A percentile compares a stretch with the other conserved stretches of the same genome.
Conservation (phyloP, 192 early-diverging fungal species). For the Coemansia sp. region DNA sequence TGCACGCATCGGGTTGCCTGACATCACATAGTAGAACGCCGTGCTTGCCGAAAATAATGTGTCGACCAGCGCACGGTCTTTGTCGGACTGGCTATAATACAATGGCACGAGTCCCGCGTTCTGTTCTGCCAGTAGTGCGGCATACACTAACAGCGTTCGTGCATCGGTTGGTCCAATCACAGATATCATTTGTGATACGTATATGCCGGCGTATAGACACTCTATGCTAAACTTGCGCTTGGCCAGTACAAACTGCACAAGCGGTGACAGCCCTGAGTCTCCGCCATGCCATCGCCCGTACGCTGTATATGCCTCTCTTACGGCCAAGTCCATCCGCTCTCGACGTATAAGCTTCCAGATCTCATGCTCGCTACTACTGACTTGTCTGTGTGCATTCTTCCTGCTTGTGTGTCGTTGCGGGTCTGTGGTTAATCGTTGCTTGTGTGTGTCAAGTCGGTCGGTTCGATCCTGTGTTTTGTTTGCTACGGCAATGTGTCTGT, state of each 20-base stretch:
- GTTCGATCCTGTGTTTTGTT: not conserved
- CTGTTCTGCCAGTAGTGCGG: conserved; percentile 23
- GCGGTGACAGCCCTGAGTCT: not conserved
- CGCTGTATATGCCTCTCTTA: not conserved
- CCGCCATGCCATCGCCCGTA: not conserved
- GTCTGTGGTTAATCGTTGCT: not conserved
- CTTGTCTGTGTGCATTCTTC: not conserved
- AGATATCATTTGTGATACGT: not conserved
- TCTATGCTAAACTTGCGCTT: conserved; percentile 21
- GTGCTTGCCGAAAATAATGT: conserved; percentile 9
- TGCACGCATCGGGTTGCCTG: conserved; percentile 3
- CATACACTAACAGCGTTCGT: not conserved
- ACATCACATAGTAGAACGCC: conserved; percentile 5
- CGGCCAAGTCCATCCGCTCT: not conserved
- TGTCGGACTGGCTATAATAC: conserved; percentile 8
- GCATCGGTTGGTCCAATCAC: not conserved
- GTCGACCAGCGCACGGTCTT: conserved; percentile 8
- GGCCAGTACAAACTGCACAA: conserved; percentile 21
- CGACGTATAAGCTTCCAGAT: conserved; percentile 11
- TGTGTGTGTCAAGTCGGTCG: not conserved
- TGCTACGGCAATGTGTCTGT: not conserved
- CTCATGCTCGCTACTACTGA: not conserved
- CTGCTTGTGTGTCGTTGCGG: not conserved
- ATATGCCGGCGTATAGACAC: conserved; percentile 26
- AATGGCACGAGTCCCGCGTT: conserved; percentile 6